Base-by-base conservation (phyloP, 2,329 filamentous ascomycete genomes). In the Neopestalotiopsis sp. region DNA sequence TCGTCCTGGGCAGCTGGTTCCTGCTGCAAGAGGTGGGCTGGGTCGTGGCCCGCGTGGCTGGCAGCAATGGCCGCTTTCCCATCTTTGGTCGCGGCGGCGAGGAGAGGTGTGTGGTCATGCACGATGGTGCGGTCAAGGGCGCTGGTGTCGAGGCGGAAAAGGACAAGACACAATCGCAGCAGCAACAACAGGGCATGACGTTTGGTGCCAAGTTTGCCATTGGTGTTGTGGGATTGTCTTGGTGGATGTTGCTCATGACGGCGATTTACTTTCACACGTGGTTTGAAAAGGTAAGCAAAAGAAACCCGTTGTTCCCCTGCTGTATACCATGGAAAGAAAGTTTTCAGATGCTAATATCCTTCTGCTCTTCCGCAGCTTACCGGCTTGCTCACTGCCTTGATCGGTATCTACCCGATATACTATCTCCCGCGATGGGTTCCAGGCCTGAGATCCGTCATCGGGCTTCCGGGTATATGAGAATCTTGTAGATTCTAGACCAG, bases 211-310 rank as follows among this genome's bases (percentile, higher is more conserved):
- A 89, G 85, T 82, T 92, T 72, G 88, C 90, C 71, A 81, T 87
- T 30, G 86, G 77, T 0, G 89, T 98, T 32, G 87, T 92, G 20
- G 90, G 81, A 0, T 76, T 98, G 77, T 94, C 91, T 77, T 88
- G 91, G 84, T 98, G 96, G 94, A 99, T 99, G 96, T 81, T 99
- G 78, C 86, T 98, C 70, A 99, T 99, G 96, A 99, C 96, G 56
- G 95, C 95, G 2, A 95, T 97, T 53, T 99, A 95, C 86, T 99
- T 99, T 77, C 96, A 99, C 81, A 99, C 96, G 0, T 98, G 95
- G 95, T 91, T 97, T 75, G 96, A 99, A 84, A 99, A 98, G 91
- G 92, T 93, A 75, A 76, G 86, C 6, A 4, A 1, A 28, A 28
- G n/a, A 10, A 38, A n/a, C n/a, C n/a, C n/a, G n/a, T n/a, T n/a